Conservation (phyloP, 139 green algal species). For the Coelastrella sp. region DNA sequence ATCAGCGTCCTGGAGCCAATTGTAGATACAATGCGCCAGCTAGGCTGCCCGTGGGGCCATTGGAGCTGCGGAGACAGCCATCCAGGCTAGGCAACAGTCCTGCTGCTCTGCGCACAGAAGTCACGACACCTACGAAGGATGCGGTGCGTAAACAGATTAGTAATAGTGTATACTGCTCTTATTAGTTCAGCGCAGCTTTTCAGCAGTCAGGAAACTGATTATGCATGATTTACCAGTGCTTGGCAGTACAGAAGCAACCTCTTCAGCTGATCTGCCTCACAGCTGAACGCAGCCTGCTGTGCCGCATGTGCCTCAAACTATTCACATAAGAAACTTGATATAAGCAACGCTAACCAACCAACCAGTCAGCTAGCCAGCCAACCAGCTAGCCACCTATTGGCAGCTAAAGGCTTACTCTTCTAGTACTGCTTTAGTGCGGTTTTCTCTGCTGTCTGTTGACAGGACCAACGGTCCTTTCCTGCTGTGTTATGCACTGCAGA, state of each 20-base stretch:
- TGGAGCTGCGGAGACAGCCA: neutral
- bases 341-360: neutral
- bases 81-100: neutral
- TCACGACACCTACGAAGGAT: neutral
- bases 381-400: no score
- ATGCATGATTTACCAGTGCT: no score
- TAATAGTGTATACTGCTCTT: neutral
- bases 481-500: neutral
- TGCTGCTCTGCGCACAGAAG: constrained; percentile 6
- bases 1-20: neutral
- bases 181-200: neutral
- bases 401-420: neutral
- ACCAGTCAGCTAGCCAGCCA: neutral
- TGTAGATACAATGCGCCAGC: neutral
- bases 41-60: neutral
- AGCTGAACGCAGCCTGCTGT: neutral
- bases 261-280: neutral
- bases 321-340: neutral
- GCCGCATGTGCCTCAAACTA: neutral
- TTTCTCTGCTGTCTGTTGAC: neutral
- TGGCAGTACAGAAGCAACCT: neutral
- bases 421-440: neutral
- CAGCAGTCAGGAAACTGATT: no score
- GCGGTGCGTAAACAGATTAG: neutral
- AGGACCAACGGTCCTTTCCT: neutral